Conservation (phyloP, 164 flowering plant genomes). For the Chimonanthus praecox region DNA sequence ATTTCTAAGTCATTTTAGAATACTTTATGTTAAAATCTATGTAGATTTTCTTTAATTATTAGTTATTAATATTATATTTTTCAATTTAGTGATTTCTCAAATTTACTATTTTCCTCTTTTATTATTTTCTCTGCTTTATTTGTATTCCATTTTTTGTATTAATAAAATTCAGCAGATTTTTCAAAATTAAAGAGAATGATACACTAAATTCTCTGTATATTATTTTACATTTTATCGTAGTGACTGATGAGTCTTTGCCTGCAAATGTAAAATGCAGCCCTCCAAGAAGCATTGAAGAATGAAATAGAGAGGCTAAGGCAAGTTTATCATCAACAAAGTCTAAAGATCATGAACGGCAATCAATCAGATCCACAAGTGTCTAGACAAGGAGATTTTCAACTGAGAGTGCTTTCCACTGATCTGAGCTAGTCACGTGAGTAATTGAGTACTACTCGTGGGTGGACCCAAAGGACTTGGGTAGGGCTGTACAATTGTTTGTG, state of each 20-base stretch:
- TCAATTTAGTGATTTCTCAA: no score
- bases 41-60: no score
- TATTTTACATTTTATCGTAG: no score
- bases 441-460: neutral
- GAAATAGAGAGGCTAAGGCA: constrained; percentile 76
- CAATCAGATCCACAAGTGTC: constrained; percentile 10
- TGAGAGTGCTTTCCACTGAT: constrained; percentile 12
- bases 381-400: constrained; percentile 19
- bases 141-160: no score
- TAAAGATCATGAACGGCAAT: constrained; percentile 31
- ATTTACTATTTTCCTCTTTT: no score
- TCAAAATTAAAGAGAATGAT: no score
- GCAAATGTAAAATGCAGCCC: constrained; percentile 40
- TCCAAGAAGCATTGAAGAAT: constrained; percentile 74
- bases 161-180: no score
- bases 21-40: no score
- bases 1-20: no score
- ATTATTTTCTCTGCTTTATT: no score
- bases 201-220: no score
- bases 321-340: constrained; percentile 56
- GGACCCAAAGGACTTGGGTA: neutral
- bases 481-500: neutral
- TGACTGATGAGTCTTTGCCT: neutral
- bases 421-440: neutral
- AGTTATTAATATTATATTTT: no score